phyloP scores from a whole-genome alignment of 2,329 filamentous ascomycete species.

The Apiospora marii region DNA sequence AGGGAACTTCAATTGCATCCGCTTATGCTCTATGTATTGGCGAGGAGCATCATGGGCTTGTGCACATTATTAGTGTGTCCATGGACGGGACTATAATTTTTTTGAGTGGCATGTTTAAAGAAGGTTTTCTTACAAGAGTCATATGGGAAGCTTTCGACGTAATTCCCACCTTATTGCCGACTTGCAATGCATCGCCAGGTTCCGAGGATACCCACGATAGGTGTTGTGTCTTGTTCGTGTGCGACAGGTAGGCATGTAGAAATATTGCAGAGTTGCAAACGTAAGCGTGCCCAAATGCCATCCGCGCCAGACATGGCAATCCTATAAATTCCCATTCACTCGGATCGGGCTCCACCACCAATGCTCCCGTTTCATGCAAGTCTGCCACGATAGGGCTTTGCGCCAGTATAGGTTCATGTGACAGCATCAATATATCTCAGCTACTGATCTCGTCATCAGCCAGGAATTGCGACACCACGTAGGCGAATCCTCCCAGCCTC shows the following conservation, averaged over 20 bases:
- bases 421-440: neutral
- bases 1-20: neutral
- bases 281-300: neutral
- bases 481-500: neutral
- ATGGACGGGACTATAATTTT: neutral
- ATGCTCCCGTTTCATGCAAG: slow-evolving; percentile 12
- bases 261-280: neutral
- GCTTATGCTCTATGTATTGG: neutral
- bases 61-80: neutral
- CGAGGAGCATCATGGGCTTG: neutral
- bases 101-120: neutral
- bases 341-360: neutral
- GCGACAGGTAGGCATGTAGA: neutral
- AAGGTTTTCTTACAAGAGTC: neutral
- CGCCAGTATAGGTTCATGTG: neutral
- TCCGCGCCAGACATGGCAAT: neutral
- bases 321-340: neutral
- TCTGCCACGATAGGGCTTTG: neutral
- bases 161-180: neutral
- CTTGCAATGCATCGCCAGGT: neutral
- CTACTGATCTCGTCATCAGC: neutral
- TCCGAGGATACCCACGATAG: neutral
- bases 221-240: neutral
- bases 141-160: neutral
- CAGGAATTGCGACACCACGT: neutral